Evolutionary conservation across 1,284 basidiomycete genomes (phyloP).

Genomic region (Marasmius tenuissimus): DNA sequence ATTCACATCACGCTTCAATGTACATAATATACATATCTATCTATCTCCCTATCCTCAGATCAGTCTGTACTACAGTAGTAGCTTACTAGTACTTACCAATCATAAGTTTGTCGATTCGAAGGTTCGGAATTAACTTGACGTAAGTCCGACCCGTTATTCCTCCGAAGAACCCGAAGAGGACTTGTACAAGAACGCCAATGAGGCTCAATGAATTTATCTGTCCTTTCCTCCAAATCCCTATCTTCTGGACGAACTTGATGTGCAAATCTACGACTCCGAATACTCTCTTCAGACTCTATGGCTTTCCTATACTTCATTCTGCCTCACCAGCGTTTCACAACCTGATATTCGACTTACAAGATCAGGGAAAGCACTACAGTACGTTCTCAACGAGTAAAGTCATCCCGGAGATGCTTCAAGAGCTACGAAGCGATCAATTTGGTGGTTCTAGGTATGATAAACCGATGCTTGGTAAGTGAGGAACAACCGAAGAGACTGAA

Average conservation of each 20-base stretch:
- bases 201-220: neutral
- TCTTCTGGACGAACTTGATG: conserved; percentile 4
- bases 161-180: too few relatives aligned
- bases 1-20: too few relatives aligned
- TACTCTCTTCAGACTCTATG: conserved; percentile 28
- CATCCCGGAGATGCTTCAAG: conserved; percentile 27
- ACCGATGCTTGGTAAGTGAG: neutral
- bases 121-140: too few relatives aligned
- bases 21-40: too few relatives aligned
- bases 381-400: conserved; percentile 33
- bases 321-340: conserved; percentile 34
- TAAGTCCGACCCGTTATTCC: too few relatives aligned
- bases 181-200: too few relatives aligned
- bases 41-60: too few relatives aligned
- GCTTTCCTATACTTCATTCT: conserved; percentile 36
- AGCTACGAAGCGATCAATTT: conserved; percentile 25
- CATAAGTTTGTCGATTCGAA: too few relatives aligned
- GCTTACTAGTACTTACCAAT: too few relatives aligned
- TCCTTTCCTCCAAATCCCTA: neutral
- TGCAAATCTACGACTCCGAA: neutral
- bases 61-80: too few relatives aligned
- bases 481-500: neutral
- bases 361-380: conserved; percentile 23
- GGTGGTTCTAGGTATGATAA: conserved; percentile 26
- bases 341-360: conserved; percentile 26